Conservation (phyloP, 1,284 basidiomycete species). For the Trametes sp. region DNA sequence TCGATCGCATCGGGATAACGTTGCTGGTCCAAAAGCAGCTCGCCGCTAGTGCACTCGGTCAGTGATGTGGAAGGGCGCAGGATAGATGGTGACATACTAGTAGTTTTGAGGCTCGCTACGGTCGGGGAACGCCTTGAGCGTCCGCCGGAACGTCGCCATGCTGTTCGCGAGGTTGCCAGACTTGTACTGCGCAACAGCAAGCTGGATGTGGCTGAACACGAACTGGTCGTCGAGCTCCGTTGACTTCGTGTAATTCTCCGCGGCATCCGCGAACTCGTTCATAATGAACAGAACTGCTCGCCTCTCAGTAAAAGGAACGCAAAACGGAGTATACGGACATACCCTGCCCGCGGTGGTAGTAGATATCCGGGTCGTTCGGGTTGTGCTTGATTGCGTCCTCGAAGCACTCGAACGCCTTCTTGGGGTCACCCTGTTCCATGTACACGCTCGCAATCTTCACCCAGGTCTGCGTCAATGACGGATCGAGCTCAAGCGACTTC, state of each 20-base stretch:
- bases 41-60: slow-evolving; percentile 70
- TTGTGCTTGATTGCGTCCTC: slow-evolving; percentile 89
- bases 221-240: slow-evolving; percentile 85
- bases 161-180: slow-evolving; percentile 77
- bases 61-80: not conserved
- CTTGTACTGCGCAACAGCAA: slow-evolving; percentile 98
- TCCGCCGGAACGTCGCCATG: slow-evolving; percentile 90
- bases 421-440: slow-evolving; percentile 92
- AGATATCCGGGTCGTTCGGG: slow-evolving; percentile 92
- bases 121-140: slow-evolving; percentile 83
- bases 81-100: slow-evolving; percentile 65
- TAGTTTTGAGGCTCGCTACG: slow-evolving; percentile 91
- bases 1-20: slow-evolving; percentile 92
- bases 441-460: slow-evolving; percentile 98
- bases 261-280: slow-evolving; percentile 87
- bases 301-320: not conserved
- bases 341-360: slow-evolving; percentile 99
- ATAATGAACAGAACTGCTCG: slow-evolving; percentile 92
- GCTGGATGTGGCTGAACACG: slow-evolving; percentile 96
- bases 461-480: slow-evolving; percentile 87
- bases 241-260: slow-evolving; percentile 91
- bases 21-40: slow-evolving; percentile 93
- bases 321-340: slow-evolving; percentile 21
- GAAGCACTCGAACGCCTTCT: slow-evolving; percentile 90
- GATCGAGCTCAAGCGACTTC: slow-evolving; percentile 77